phyloP scores from a whole-genome alignment of 164 flowering plant genomes.

The Amborella trichopoda region DNA sequence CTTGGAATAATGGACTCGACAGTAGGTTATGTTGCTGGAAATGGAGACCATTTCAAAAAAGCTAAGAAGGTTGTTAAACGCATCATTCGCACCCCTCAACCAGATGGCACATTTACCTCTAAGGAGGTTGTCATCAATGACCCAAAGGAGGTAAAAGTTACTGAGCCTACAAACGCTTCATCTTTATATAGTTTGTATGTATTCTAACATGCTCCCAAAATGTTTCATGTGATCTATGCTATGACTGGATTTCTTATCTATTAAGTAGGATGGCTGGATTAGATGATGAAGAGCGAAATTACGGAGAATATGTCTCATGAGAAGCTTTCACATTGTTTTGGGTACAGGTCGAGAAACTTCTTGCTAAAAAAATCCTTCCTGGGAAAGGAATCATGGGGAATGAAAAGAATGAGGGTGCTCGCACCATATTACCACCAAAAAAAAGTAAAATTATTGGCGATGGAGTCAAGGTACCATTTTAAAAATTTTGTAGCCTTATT shows the following conservation, averaged over 20 bases:
- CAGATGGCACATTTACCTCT: slow-evolving; percentile 29
- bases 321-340: slow-evolving; percentile 2
- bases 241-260: no score
- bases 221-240: no score
- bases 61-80: slow-evolving; percentile 19
- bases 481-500: no score
- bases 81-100: slow-evolving; percentile 14
- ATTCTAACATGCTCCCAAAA: no score
- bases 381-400: slow-evolving; percentile 27
- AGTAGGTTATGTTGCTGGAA: slow-evolving; percentile 25
- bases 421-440: slow-evolving; percentile 27
- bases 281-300: no score
- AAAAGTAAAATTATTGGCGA: slow-evolving; percentile 56
- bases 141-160: slow-evolving; percentile 27
- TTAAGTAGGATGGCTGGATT: no score
- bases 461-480: slow-evolving; percentile 35
- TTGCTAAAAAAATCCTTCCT: slow-evolving; percentile 23
- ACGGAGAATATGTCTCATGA: neutral
- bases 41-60: slow-evolving; percentile 27
- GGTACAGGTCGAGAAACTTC: slow-evolving; percentile 42
- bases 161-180: no score
- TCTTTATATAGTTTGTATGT: no score
- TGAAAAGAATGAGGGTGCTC: slow-evolving; percentile 27
- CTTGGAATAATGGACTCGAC: slow-evolving; percentile 11
- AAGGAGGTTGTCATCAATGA: slow-evolving; percentile 23